Base-by-base conservation (phyloP, 2,329 filamentous ascomycete genomes). In the Neofusicoccum umdonicola region DNA sequence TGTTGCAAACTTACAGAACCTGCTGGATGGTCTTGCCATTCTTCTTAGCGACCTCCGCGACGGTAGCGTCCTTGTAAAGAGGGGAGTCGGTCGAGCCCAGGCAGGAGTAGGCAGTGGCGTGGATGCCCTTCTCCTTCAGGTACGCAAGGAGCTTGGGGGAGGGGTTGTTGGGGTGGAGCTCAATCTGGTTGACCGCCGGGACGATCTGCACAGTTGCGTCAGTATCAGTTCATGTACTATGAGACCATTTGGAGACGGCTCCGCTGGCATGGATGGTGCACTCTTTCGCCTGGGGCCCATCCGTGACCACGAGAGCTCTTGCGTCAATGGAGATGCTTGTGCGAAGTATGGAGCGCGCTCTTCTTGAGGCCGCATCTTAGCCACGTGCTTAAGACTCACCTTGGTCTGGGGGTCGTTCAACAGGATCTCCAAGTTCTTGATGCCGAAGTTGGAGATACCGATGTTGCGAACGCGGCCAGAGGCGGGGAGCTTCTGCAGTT, bases 381-480 rank as follows among this genome's bases (percentile, higher is more conserved):
- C 22, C 22, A 31, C 27, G 5, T 17, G 4, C 17, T 17, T 1
- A n/a, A n/a, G 17, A 47, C 42, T 60, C 31, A 60, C 56, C 80
- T 88, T 88, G 79, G 82, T 86, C 68, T 81, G 83, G 11, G 86
- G 83, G 70, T 90, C 85, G 70, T 84, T 87, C 67, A 95, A 82
- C 65, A 82, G 84, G 77, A 86, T 90, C 83, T 94, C 90, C 42
- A 95, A 81, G 79, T 95, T 91, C 77, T 82, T 86, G 76, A 93
- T 91, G 68, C 84, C 89, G 76, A 96, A 95, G 84, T 96, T 96
- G 77, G 90, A 92, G 65, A 95, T 90, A 71, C 91, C 91, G 74
- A 94, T 92, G 81, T 91, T 92, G 78, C 84, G 85, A 60, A 90
- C 90, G 78, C 92, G 91, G 76, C 88, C 88, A 50, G 85, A 87